Conservation (phyloP, 2,329 filamentous ascomycete species). For the Botrytis paeoniae region DNA sequence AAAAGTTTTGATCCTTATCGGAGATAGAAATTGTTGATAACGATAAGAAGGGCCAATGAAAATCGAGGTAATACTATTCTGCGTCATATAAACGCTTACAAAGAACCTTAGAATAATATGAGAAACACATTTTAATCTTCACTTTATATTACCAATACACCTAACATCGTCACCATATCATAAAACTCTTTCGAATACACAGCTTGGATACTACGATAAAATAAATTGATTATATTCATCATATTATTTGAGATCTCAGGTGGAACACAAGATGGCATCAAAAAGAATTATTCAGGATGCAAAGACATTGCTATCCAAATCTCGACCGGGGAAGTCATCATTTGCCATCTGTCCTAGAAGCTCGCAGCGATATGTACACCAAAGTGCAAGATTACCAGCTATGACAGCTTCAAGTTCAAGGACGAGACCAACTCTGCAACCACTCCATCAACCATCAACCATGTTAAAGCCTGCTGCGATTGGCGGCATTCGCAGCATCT, state of each 20-base stretch:
- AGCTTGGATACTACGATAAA: background rate
- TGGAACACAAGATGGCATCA: constrained; percentile 27
- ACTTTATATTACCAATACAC: background rate
- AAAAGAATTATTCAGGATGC: constrained; percentile 29
- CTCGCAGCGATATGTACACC: constrained; percentile 43
- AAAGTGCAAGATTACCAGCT: constrained; percentile 44
- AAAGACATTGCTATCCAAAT: constrained; percentile 28
- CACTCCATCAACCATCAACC: constrained; percentile 42
- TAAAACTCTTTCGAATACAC: background rate
- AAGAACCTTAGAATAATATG: background rate
- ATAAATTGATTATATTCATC: background rate
- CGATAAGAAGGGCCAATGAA: background rate
- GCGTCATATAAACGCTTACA: constrained; percentile 13
- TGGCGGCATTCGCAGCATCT: constrained; percentile 68
- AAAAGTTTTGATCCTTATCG: constrained; percentile 9
- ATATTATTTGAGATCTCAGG: background rate
- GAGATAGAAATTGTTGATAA: background rate
- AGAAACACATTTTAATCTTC: constrained; percentile 8
- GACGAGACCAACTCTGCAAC: constrained; percentile 45
- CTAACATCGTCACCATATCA: no score
- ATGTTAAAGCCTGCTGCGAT: constrained; percentile 40
- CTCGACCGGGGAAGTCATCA: constrained; percentile 33
- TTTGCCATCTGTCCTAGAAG: constrained; percentile 32
- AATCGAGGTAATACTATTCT: background rate
- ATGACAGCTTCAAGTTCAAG: constrained; percentile 47